Base-by-base conservation (phyloP, 495 filamentous ascomycete species). In the Aspergillus funiculosus region DNA sequence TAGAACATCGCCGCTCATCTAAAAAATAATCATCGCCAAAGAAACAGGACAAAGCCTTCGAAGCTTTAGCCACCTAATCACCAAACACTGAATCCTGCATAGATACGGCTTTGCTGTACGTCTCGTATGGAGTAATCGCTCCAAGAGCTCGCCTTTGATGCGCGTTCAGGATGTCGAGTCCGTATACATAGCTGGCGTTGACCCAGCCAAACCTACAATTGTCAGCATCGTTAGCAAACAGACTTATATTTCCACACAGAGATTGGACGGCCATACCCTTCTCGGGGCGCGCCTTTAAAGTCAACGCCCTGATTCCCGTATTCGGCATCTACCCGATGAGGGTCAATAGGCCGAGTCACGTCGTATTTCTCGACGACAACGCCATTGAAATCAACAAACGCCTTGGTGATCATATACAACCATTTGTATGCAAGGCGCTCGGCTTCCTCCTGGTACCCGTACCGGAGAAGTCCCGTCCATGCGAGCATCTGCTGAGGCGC, bases 331-430 rank as follows among this genome's bases (percentile, higher is more conserved):
- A 98, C 92, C 17, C 84, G 80, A 61, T 97, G 92, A 19, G 92
- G 87, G 54, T 91, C 88, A 52, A 89, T 79, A 17, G 81, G 81
- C 40, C 87, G 69, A 35, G 92, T 97, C 34, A 98, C 92, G 65
- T 98, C 86, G 69, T 98, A 98, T 63, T 98, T 98, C 69, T 98
- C 92, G 0, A 96, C 92, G 14, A 98, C 89, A 21, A 95, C 87
- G 15, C 92, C 92, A 55, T 96, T 95, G 73, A 89, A 97, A 57
- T 98, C 89, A 18, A 94, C 86, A 67, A 97, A 98, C 0, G 89
- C 87, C 63, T 92, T 94, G 24, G 86, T 95, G 54, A 95, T 85
- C 91, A 96, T 97, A 63, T 88, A 94, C 17, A 95, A 68, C 92
- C 92, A 98, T 60, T 87, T 88, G 66, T 97, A 97, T 0, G 86